These are phyloP conservation scores for Cordyceps javanica DNA, from an alignment of 2,329 filamentous ascomycete species.

Conservation along the genomic window DNA sequence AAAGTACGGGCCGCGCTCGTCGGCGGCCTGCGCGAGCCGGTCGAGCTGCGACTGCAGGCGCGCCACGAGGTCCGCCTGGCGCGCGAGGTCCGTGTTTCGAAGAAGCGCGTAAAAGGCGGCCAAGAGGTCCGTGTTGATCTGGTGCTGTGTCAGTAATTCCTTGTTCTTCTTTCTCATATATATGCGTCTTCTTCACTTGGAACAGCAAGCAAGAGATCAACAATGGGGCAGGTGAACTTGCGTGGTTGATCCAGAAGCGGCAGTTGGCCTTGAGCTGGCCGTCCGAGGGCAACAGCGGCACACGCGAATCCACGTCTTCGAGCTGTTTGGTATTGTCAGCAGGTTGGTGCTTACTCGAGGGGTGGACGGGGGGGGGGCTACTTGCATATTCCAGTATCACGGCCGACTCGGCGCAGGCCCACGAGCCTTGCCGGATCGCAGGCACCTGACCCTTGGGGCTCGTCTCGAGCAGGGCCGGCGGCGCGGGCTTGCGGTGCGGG, in stretches of 20 bases:
- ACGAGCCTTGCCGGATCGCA: conserved; percentile 69
- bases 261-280: conserved; percentile 66
- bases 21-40: conserved; percentile 40
- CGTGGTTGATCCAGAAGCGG: conserved; percentile 75
- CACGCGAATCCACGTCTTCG: conserved; percentile 62
- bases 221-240: conserved; percentile 31
- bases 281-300: conserved; percentile 57
- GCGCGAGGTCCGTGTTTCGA: conserved; percentile 53
- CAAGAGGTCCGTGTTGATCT: conserved; percentile 69
- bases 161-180: not conserved
- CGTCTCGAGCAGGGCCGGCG: conserved; percentile 57
- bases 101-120: conserved; percentile 71
- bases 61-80: conserved; percentile 52
- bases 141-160: not conserved
- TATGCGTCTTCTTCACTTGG: not conserved
- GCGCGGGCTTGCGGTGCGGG: conserved; percentile 57
- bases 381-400: conserved; percentile 80
- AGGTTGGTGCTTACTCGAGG: not conserved
- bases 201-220: not conserved
- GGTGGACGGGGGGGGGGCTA: not conserved
- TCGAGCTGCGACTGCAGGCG: conserved; percentile 61
- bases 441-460: conserved; percentile 73
- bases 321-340: conserved; percentile 39
- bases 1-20: conserved; percentile 63
- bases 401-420: conserved; percentile 75